Conservation (phyloP, 2,329 filamentous ascomycete species). For the Aspergillus neoniger region DNA sequence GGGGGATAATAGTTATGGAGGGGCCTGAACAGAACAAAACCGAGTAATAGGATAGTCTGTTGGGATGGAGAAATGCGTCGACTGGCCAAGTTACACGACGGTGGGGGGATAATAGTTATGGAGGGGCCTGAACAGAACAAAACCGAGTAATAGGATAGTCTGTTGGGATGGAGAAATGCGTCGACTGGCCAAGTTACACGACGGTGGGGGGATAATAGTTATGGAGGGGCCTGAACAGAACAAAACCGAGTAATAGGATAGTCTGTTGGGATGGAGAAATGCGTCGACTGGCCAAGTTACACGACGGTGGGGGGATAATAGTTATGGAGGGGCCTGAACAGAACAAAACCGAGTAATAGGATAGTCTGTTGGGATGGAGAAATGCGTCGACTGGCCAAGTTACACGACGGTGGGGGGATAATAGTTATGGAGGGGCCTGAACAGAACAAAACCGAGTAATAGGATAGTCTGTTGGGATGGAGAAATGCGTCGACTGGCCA, state of each 20-base stretch:
- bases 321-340: not conserved
- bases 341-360: not conserved
- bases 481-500: not conserved
- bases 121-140: not conserved
- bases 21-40: not conserved
- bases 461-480: too few relatives aligned
- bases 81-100: not conserved
- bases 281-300: not conserved
- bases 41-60: not conserved
- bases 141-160: not conserved
- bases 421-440: not conserved
- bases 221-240: not conserved
- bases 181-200: not conserved
- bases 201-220: not conserved
- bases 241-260: not conserved
- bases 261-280: too few relatives aligned
- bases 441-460: not conserved
- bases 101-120: not conserved
- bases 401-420: not conserved
- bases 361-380: too few relatives aligned
- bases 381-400: not conserved
- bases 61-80: not conserved
- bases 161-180: not conserved
- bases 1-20: not conserved
- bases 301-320: not conserved